phyloP scores from a whole-genome alignment of 495 filamentous ascomycete species.

The Rhizodiscina lignyota region DNA sequence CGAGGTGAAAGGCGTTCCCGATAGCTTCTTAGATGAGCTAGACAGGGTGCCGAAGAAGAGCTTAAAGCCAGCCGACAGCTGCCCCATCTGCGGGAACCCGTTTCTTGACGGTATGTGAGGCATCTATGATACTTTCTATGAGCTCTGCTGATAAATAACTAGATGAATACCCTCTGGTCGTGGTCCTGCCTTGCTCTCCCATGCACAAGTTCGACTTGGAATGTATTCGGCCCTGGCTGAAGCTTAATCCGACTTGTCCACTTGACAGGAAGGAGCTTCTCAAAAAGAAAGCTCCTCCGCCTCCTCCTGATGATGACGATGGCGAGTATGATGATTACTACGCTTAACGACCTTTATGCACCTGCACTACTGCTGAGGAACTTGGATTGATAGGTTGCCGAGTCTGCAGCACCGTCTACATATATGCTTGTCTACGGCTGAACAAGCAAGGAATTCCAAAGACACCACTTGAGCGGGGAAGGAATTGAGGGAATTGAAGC shows the following conservation, averaged over 20 bases:
- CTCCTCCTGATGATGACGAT: slow-evolving; percentile 27
- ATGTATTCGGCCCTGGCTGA: slow-evolving; percentile 86
- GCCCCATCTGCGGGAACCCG: slow-evolving; percentile 72
- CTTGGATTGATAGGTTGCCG: too few species aligned
- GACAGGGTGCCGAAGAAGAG: slow-evolving; percentile 61
- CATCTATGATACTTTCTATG: background rate
- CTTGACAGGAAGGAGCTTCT: slow-evolving; percentile 66
- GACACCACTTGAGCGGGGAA: too few species aligned
- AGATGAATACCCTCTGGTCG: slow-evolving; percentile 64
- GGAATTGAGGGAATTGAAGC: too few species aligned
- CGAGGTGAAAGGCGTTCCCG: slow-evolving; percentile 56
- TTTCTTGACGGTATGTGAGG: slow-evolving; percentile 55
- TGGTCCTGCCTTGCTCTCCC: slow-evolving; percentile 68
- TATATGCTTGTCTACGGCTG: too few species aligned
- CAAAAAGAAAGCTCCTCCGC: slow-evolving; percentile 48
- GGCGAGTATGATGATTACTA: slow-evolving; percentile 25
- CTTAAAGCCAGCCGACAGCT: slow-evolving; percentile 50
- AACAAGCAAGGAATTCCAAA: too few species aligned
- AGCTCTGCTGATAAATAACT: background rate
- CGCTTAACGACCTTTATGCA: slow-evolving; percentile 14
- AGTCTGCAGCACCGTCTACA: too few species aligned
- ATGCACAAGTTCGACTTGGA: slow-evolving; percentile 82
- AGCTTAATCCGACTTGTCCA: slow-evolving; percentile 77
- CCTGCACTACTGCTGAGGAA: too few species aligned
- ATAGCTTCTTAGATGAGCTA: slow-evolving; percentile 67